Evolutionary conservation across 371 early-diverging fungal genomes (phyloP), one percentile per base, ranked within the genome.

Genomic region (Catenaria anguillulae): DNA sequence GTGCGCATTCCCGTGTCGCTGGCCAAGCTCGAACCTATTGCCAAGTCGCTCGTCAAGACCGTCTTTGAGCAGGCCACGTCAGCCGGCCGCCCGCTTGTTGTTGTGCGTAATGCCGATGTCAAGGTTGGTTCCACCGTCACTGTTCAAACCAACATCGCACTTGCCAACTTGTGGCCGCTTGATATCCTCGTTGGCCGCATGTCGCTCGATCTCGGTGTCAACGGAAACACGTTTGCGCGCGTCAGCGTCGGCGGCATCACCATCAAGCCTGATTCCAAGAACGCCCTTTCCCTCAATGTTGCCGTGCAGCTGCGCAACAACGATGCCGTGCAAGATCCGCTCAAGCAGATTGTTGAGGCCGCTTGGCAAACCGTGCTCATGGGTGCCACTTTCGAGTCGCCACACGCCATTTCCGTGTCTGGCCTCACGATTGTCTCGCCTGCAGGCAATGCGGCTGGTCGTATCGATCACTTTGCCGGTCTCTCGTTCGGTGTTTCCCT

Each of bases 1-100:
- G 58, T 58, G 24, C 58, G 58, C 13, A 36, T 58, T 10, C 58
- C 58, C 26, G 26, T 58, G 8, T 13, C 36, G 43, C 58, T 58
- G 21, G 58, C 36, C 29, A 36, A 58, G 31, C 8, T 58, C 6
- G 29, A 40, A 24, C 58, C 58, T 2, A n/a, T 58, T 21, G 34
- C 34, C 36, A 31, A 17, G 26, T 15, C 6, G 10, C 40, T 58
- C 24, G 43, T 10, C 36, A 36, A 36, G 24, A 34, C 58, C 26
- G 19, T 42, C 17, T 2, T 58, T 4, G 36, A 58, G 3, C 6
- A 26, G 52, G 52, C 23, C 52, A 24, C 6, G 52, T 6, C 52
- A 1, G 12, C 15, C 21, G 23, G 8, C 29, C 24, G 12, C 29
- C 52, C 52, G 31, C 26, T 50, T 8, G 52, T 50, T 13, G 29